These are phyloP conservation scores for Kalanchoe fedtschenkoi DNA, from an alignment of 164 flowering plant genomes.

Conservation along the genomic window DNA sequence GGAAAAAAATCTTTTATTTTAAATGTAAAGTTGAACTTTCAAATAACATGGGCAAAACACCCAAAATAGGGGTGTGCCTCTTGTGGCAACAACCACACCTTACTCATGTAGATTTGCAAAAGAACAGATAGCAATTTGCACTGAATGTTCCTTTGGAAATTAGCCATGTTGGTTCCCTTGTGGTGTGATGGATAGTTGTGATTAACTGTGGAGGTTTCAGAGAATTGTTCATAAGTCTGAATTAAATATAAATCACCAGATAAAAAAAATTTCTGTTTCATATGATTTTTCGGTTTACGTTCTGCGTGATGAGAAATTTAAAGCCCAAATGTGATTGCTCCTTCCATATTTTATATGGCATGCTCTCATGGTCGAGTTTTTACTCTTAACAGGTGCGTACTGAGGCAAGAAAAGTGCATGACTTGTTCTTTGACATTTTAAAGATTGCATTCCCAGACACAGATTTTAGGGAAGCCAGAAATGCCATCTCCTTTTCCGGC, in stretches of 20 bases:
- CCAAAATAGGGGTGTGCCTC: neutral
- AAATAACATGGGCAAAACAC: neutral
- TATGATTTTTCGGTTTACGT: neutral
- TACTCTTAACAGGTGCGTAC: slow-evolving; percentile 49
- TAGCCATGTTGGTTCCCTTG: neutral
- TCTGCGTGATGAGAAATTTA: neutral
- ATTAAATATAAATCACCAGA: neutral
- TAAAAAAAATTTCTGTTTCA: neutral
- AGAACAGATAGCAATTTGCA: neutral
- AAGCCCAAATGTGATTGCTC: neutral
- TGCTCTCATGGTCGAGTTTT: neutral
- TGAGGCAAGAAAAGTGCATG: slow-evolving; percentile 87
- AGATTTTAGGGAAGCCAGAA: slow-evolving; percentile 72
- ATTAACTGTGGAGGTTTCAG: neutral
- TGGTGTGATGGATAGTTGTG: neutral
- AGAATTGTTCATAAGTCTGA: neutral
- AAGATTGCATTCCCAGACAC: slow-evolving; percentile 72
- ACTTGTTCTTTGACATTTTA: slow-evolving; percentile 75
- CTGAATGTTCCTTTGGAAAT: neutral
- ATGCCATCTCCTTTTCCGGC: slow-evolving; percentile 41
- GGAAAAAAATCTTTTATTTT: neutral
- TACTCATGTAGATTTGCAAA: neutral
- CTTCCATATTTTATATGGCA: neutral
- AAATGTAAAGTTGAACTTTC: neutral
- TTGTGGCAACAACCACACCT: neutral